Evolutionary conservation across 768 basidiomycete genomes (phyloP), one percentile per base, ranked within the genome.

Genomic region (Boletus subcaerulescens): DNA sequence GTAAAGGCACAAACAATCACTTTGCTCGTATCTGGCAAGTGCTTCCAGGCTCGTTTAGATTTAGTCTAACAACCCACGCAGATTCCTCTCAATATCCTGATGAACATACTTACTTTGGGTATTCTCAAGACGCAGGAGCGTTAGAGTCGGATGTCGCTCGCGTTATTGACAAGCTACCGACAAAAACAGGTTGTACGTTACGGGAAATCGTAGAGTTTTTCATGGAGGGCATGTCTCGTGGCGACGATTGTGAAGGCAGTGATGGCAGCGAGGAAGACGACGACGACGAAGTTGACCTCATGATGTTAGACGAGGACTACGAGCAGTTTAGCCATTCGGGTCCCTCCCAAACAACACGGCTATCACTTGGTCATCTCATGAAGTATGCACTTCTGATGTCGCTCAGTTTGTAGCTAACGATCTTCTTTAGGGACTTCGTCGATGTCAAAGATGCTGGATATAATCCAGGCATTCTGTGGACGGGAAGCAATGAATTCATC

Each of bases 71-170:
- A 32, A 47, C n/a, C n/a, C 22, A 47, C 40, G 18, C 56, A 85
- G 85, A 87, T 60, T 80, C 85, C 2, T 83, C 86, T 11, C 82
- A 84, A 48, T 89, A 89, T 63, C 87, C 87, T 1, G 70, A 71
- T 26, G 74, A 71, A 54, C 86, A 88, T 64, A 73, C 76, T 0
- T 77, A 79, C 50, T 79, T 87, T 60, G 77, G 82, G 48, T 85
- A 81, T 56, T 75, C 80, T 14, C 73, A 77, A 36, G 79, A 82
- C 50, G 64, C 65, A 4, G 75, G 49, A 6, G 39, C 77, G 32
- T 60, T 81, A 9, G 71, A 78, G 1, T 51, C 71, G 0, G 67
- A 71, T 15, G 53, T 86, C 15, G 65, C 74, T 50, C 58, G 65
- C 10, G 72, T 80, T 14, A 60, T 85, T 18, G 77, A 79, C 55